phyloP scores from a whole-genome alignment of 2,329 filamentous ascomycete genomes.

The Arthrobotrys entomopaga region DNA sequence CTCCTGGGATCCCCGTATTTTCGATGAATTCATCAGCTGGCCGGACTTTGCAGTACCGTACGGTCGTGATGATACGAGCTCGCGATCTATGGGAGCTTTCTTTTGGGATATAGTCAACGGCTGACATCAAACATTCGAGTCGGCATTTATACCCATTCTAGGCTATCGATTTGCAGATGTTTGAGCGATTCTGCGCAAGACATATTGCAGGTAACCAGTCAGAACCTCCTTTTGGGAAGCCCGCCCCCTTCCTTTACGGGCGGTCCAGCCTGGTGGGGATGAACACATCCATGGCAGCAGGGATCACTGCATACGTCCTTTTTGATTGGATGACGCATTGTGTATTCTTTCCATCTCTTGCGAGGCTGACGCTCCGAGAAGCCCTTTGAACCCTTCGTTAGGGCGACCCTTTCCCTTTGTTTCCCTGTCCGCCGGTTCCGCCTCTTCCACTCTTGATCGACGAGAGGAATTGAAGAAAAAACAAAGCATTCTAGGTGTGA shows the following conservation, averaged over 20 bases:
- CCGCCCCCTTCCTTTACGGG: slow-evolving; percentile 36
- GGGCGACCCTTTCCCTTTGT: slow-evolving; percentile 23
- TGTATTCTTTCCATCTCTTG: slow-evolving; percentile 28
- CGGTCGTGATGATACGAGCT: background rate
- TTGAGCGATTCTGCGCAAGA: slow-evolving; percentile 49
- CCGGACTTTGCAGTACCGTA: slow-evolving; percentile 16
- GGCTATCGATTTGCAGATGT: slow-evolving; percentile 52
- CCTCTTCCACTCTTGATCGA: slow-evolving; percentile 35
- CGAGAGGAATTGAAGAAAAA: slow-evolving; percentile 8
- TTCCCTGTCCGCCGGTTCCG: too few relatives aligned
- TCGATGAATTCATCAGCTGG: slow-evolving; percentile 18
- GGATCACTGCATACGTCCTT: slow-evolving; percentile 28
- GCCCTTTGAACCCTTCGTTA: slow-evolving; percentile 37
- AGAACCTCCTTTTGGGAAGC: slow-evolving; percentile 34
- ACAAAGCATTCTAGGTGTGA: slow-evolving; percentile 33
- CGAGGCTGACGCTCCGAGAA: slow-evolving; percentile 51
- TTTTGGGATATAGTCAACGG: slow-evolving; percentile 20
- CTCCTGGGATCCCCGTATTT: too few relatives aligned
- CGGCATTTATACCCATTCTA: slow-evolving; percentile 47
- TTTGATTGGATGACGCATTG: slow-evolving; percentile 44
- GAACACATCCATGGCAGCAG: slow-evolving; percentile 49
- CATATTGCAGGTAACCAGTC: slow-evolving; percentile 51
- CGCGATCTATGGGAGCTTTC: too few relatives aligned
- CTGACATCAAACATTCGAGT: slow-evolving; percentile 38
- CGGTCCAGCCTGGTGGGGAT: slow-evolving; percentile 54